Evolutionary conservation across 1,139 yeast genomes (phyloP).

Genomic region (Lodderomyces jiufengensis): DNA sequence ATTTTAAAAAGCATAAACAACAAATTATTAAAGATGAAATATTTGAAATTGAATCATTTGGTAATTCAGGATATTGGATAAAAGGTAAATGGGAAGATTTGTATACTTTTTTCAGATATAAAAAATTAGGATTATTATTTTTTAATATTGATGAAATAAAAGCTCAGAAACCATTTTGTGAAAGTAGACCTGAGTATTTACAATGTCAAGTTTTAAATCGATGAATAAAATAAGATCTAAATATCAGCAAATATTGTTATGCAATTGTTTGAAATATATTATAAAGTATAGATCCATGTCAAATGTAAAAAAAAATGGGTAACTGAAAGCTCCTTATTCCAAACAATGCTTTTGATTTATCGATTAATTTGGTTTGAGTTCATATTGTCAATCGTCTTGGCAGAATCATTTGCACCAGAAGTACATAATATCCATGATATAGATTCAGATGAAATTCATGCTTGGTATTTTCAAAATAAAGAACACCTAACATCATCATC

Average conservation of each 20-base stretch:
- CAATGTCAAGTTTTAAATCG: conserved; percentile 8
- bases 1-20: background rate
- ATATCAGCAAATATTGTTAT: background rate
- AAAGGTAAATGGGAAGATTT: conserved; percentile 8
- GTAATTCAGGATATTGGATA: conserved; percentile 2
- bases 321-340: too few species aligned
- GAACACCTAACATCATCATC: background rate
- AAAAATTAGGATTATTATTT: conserved; percentile 12
- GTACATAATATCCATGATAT: background rate
- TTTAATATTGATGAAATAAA: conserved; percentile 8
- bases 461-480: conserved; percentile 2
- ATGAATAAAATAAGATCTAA: background rate
- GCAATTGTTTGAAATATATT: background rate
- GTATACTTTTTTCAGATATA: conserved; percentile 7
- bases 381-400: background rate
- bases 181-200: conserved; percentile 10
- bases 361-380: background rate
- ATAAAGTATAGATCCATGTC: background rate
- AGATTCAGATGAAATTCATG: conserved; percentile 1
- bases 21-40: background rate
- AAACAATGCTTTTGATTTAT: background rate
- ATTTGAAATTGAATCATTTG: background rate
- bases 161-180: conserved; percentile 13
- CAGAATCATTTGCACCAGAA: background rate
- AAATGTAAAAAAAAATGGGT: background rate